phyloP scores from a whole-genome alignment of 2,329 filamentous ascomycete species.

The Pseudohalonectria lignicola region DNA sequence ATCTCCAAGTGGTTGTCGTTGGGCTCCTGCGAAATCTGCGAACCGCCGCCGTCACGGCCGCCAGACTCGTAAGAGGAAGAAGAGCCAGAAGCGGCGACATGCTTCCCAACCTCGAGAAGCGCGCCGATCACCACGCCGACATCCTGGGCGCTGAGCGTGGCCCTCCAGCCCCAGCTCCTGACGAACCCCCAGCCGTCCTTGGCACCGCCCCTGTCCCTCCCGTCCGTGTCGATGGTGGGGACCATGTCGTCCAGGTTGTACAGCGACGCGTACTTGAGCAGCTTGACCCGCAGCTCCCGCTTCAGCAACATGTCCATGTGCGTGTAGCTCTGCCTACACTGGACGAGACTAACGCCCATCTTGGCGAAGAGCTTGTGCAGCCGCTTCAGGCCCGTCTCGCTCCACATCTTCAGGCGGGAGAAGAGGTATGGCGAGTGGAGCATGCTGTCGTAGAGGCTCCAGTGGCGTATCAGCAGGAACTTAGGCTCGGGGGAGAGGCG shows the following conservation, averaged over 20 bases:
- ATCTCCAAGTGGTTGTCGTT: constrained; percentile 35
- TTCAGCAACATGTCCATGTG: constrained; percentile 99
- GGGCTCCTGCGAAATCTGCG: constrained; percentile 29
- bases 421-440: constrained; percentile 92
- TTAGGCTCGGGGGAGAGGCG: constrained; percentile 86
- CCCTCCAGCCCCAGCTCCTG: constrained; percentile 94
- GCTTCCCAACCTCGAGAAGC: constrained; percentile 80
- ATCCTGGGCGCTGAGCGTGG: constrained; percentile 84
- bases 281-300: constrained; percentile 63
- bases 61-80: constrained; percentile 15
- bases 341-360: constrained; percentile 90
- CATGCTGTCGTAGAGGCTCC: constrained; percentile 98
- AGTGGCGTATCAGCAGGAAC: constrained; percentile 86
- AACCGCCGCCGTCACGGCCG: constrained; percentile 18
- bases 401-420: constrained; percentile 88
- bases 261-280: constrained; percentile 83
- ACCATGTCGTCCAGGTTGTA: constrained; percentile 94
- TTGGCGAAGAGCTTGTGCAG: constrained; percentile 92
- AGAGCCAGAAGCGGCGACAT: constrained; percentile 22
- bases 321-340: constrained; percentile 91
- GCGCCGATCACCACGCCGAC: constrained; percentile 88
- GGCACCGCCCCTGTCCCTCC: constrained; percentile 55
- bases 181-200: constrained; percentile 97
- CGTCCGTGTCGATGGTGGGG: constrained; percentile 63
- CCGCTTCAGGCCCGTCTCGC: constrained; percentile 74